These are phyloP conservation scores for Aspergillus arachidicola DNA, from an alignment of 2,329 filamentous ascomycete genomes.

Conservation along the genomic window DNA sequence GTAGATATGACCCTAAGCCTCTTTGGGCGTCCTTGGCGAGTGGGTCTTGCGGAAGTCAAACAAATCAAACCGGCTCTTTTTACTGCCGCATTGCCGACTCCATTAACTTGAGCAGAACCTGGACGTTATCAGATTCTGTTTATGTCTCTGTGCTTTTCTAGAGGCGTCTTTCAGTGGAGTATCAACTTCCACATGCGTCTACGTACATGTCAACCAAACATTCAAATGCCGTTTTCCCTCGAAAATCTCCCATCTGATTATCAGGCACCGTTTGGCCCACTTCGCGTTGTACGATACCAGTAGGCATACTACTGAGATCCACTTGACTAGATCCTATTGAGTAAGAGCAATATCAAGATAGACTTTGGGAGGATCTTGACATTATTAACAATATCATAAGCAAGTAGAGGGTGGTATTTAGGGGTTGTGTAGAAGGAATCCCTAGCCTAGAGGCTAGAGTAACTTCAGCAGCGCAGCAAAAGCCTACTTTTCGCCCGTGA, in stretches of 20 bases:
- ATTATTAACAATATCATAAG: not conserved
- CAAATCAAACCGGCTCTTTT: not conserved
- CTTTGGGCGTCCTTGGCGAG: not conserved
- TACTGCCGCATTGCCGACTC: not conserved
- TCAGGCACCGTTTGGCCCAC: not conserved
- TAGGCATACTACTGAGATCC: not conserved
- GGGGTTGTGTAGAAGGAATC: not conserved
- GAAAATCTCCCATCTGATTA: not conserved
- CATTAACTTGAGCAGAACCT: not conserved
- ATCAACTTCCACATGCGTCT: not conserved
- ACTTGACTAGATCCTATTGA: not conserved
- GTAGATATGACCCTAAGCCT: not conserved
- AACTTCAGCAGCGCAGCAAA: no score
- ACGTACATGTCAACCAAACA: not conserved
- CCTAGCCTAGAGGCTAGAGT: not conserved
- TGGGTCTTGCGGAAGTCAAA: not conserved
- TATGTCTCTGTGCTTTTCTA: not conserved
- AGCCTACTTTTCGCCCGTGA: no score
- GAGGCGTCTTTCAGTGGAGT: not conserved
- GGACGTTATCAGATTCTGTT: not conserved
- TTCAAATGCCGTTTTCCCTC: not conserved
- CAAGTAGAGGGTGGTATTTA: not conserved
- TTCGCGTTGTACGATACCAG: not conserved
- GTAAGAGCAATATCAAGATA: not conserved
- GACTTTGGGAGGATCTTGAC: not conserved